Base-by-base conservation (phyloP, 805 yeast genomes). In the Candida golubevii region DNA sequence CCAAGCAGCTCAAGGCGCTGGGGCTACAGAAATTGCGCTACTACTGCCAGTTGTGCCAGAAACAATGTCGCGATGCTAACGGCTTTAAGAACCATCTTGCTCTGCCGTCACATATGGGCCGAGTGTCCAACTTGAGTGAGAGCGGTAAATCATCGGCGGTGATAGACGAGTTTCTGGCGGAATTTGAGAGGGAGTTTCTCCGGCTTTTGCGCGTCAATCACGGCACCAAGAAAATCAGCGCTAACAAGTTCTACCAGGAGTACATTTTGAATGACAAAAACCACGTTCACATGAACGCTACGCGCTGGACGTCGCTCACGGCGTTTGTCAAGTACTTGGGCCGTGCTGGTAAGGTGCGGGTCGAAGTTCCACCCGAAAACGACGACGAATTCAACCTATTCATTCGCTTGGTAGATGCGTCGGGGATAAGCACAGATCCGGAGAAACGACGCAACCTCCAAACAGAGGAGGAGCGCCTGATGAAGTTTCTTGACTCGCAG, bases 41-140 rank as follows among this genome's bases (percentile, higher is more conserved):
- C 74, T 95, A 89, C 64, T 93, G 99, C 63, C 98, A 85, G 61
- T 75, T 88, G 3, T 93, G 99, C 58, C 79, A 76, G 59, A 88
- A 91, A 58, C 99, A 93, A 66, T 90, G 98, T 61, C 70, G 97
- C 44, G 99, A 95, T 61, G 95, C 86, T 50, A 91, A 93, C 65
- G 99, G 99, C 26, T 93, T 86, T 70, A 84, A 85, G 56, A 85
- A 91, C 56, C 99, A 93, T 62, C 74, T 83, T n/a, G 73, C 75
- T 50, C 82, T 95, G n/a, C 88, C 86, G 36, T 72, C 85, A 1
- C 99, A 93, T 60, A 63, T 77, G 38, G 76, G 78, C 14, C 78
- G 77, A 41, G 76, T 85, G 7, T 50, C 55, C 35, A 55, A 57
- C 29, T 44, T 65, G 6, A 54, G 65, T 40, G 52, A 60, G 36